Conservation (phyloP, 352 stramenopile genomes). For the Phytophthora rubi region DNA sequence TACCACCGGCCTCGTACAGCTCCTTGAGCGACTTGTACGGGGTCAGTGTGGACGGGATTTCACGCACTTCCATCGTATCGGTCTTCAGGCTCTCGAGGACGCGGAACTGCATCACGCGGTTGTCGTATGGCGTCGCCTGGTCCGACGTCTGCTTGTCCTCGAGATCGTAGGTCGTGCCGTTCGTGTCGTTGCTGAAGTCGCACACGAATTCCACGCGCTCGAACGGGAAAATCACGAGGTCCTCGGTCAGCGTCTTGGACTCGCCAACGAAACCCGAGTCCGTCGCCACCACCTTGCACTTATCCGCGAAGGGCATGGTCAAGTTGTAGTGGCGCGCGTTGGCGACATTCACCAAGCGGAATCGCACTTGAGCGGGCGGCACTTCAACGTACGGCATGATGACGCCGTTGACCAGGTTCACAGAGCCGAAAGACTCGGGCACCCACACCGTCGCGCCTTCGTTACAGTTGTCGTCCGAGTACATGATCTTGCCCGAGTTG, state of each 20-base stretch:
- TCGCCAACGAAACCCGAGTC: constrained; percentile 72
- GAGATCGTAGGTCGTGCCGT: constrained; percentile 58
- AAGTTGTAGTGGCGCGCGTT: constrained; percentile 86
- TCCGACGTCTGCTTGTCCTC: constrained; percentile 53
- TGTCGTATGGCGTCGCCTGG: constrained; percentile 57
- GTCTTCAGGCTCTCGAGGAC: constrained; percentile 50
- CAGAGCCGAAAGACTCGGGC: constrained; percentile 56
- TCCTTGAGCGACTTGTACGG: constrained; percentile 63
- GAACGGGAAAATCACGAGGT: constrained; percentile 55
- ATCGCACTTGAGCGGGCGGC: constrained; percentile 59
- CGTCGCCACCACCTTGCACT: constrained; percentile 66
- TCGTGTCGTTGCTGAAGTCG: constrained; percentile 49
- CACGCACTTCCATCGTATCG: constrained; percentile 37
- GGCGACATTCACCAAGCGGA: constrained; percentile 65
- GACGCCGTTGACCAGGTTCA: constrained; percentile 40
- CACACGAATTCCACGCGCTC: constrained; percentile 68
- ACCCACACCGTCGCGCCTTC: constrained; percentile 49
- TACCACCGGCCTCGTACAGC: constrained; percentile 58
- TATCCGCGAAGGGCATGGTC: constrained; percentile 66
- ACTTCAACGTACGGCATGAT: too few species aligned
- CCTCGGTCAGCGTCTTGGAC: constrained; percentile 45
- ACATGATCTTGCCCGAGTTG: constrained; percentile 47
- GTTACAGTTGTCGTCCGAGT: constrained; percentile 62
- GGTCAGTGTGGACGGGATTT: constrained; percentile 46
- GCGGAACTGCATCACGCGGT: constrained; percentile 55